phyloP scores from a whole-genome alignment of 306 rosid species.

The Trifolium repens region DNA sequence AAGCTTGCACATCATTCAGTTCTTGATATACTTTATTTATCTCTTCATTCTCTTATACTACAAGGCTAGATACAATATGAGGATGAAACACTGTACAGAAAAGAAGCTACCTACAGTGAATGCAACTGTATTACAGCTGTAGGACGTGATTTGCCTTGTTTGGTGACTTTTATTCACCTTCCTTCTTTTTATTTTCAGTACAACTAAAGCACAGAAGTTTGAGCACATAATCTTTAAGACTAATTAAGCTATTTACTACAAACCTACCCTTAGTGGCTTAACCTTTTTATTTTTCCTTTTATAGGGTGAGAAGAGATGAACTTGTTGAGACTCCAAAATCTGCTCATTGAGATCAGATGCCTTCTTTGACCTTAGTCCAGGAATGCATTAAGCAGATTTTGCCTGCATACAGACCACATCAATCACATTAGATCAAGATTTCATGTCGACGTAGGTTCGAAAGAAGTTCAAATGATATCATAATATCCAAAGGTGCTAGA shows the following conservation, averaged over 20 bases:
- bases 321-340: conserved; percentile 42
- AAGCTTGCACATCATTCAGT: too few species aligned
- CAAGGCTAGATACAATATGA: neutral
- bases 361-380: conserved; percentile 51
- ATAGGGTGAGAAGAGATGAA: conserved; percentile 16
- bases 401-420: conserved; percentile 54
- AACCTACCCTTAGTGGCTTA: conserved; percentile 5
- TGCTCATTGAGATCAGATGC: conserved; percentile 48
- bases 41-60: neutral
- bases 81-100: neutral
- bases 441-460: neutral
- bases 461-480: conserved; percentile 23
- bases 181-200: neutral
- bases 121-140: conserved; percentile 8
- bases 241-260: neutral
- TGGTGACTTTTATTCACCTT: neutral
- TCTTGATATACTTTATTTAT: neutral
- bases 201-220: conserved; percentile 20
- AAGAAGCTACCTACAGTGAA: conserved; percentile 19
- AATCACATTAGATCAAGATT: conserved; percentile 27
- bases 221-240: neutral
- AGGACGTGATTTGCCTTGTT: neutral
- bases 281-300: neutral
- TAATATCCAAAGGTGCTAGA: neutral
- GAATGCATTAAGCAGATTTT: conserved; percentile 53